Conservation (phyloP, 2,329 filamentous ascomycete genomes). For the Orbilia brochopaga region DNA sequence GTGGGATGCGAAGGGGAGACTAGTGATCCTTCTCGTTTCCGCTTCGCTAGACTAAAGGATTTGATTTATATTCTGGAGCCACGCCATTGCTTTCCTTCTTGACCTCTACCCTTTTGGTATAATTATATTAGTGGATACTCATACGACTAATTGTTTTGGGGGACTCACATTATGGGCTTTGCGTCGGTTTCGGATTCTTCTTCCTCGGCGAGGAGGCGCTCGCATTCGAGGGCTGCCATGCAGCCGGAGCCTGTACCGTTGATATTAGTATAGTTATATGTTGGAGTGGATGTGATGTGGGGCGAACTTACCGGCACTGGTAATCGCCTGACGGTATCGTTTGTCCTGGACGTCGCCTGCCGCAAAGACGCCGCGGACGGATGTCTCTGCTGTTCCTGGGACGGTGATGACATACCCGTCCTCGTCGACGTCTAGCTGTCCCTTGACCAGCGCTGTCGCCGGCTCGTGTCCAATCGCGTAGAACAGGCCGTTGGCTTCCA, state of each 20-base stretch:
- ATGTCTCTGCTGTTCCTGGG: slow-evolving; percentile 87
- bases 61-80: slow-evolving; percentile 47
- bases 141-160: neutral
- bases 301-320: slow-evolving; percentile 84
- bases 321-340: slow-evolving; percentile 95
- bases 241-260: slow-evolving; percentile 79
- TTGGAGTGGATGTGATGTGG: slow-evolving; percentile 18
- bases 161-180: slow-evolving; percentile 38
- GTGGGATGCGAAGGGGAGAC: slow-evolving; percentile 49
- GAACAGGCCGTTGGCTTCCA: slow-evolving; percentile 90
- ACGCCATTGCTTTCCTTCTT: slow-evolving; percentile 51
- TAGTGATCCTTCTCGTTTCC: slow-evolving; percentile 51
- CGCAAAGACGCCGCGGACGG: slow-evolving; percentile 88
- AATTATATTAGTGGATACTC: slow-evolving; percentile 6
- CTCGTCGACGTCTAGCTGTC: slow-evolving; percentile 81
- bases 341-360: slow-evolving; percentile 99
- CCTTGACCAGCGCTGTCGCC: slow-evolving; percentile 87
- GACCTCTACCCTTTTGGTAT: slow-evolving; percentile 31
- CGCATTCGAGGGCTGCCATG: slow-evolving; percentile 92
- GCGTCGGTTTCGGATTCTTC: slow-evolving; percentile 54
- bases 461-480: slow-evolving; percentile 98
- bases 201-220: slow-evolving; percentile 83
- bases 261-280: too few species aligned
- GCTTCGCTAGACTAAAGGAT: slow-evolving; percentile 51
- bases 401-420: slow-evolving; percentile 91